Base-by-base conservation (phyloP, 805 yeast genomes). In the Lipomyces sp. region DNA sequence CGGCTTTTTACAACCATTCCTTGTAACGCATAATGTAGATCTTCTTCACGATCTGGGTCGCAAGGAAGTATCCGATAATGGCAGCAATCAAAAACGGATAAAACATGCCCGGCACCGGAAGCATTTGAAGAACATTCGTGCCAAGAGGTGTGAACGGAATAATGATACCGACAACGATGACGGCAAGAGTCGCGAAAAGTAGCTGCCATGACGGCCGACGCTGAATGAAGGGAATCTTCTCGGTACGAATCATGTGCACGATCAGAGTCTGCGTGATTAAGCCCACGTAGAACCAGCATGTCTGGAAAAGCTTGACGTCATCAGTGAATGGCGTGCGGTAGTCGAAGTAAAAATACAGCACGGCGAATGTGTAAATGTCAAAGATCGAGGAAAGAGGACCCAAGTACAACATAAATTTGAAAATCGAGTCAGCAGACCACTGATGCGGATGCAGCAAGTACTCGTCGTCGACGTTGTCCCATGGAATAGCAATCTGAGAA, bases 161-260 rank as follows among this genome's bases (percentile, higher is more conserved):
- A n/a, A 44, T 41, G 28, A 52, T 48, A 31, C 59, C 59, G 23
- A 52, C 49, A 11, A 47, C 49, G 34, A 53, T 43, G 22, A 48
- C 57, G 11, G 38, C 22, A 7, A 44, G 39, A 11, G 59, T 55
- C 19, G 50, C 59, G 13, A 42, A 37, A 5, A 46, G 45, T 8
- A 55, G 50, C 43, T 55, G 59, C 59, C 59, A 55, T 8, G 59
- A 55, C 14, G 59, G 58, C 41, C 39, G 47, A 32, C 59, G 53
- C 53, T 55, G 59, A 35, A 55, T 44, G 45, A 55, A 51, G n/a
- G 59, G 59, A 19, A 55, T 22, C 54, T 55, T 55, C 48, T 55
- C 59, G 24, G 59, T 55, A 19, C 59, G 50, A 45, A 55, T 55
- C 58, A 55, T 53, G 47, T 55, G 59, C 35, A 55, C 58, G 32